Base-by-base conservation (phyloP, 352 stramenopile genomes). In the Peronosclerospora sorghi region DNA sequence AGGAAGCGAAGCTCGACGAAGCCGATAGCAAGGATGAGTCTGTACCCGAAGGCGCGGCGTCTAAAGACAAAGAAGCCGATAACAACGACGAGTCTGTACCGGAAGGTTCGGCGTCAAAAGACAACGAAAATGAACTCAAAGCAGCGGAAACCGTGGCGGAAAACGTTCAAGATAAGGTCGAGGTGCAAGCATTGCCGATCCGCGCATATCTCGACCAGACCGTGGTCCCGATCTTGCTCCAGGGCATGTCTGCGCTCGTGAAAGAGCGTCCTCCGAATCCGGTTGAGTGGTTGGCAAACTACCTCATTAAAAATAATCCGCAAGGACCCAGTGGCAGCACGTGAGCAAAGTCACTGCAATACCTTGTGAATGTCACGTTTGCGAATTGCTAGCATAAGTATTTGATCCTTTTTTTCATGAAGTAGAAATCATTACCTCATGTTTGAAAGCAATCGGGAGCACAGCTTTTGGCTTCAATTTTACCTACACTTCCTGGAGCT, bases 141-240 rank as follows among this genome's bases (percentile, higher is more conserved):
- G 68, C 63, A 26, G 78, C 79, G 0, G 78, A 94, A 35, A 73
- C 85, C 19, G 73, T 65, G 4, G 62, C 68, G 9, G 75, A 93
- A 48, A 73, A 67, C 42, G 71, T 72, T 8, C 74, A 91, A 54
- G 68, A 89, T 38, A 88, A 97, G 65, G 70, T 96, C 37, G 88
- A 98, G 34, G 76, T 93, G 47, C 82, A 95, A 49, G 72, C 73
- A 18, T 66, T 98, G 26, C 94, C 95, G 3, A 98, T 98, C 58
- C 89, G 95, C 45, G 91, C 94, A 23, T 98, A 98, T 59, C 65
- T 98, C 50, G 95, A 98, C 72, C 93, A 98, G 61, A 98, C 94
- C 0, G 95, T 98, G 14, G 94, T 98, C 65, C 95, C 95, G n/a
- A 97, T 98, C 65, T 60, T 98, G 38, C 69, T 98, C 34, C 93